phyloP scores from a whole-genome alignment of 306 rosid genomes.

The Carpinus viminea region DNA sequence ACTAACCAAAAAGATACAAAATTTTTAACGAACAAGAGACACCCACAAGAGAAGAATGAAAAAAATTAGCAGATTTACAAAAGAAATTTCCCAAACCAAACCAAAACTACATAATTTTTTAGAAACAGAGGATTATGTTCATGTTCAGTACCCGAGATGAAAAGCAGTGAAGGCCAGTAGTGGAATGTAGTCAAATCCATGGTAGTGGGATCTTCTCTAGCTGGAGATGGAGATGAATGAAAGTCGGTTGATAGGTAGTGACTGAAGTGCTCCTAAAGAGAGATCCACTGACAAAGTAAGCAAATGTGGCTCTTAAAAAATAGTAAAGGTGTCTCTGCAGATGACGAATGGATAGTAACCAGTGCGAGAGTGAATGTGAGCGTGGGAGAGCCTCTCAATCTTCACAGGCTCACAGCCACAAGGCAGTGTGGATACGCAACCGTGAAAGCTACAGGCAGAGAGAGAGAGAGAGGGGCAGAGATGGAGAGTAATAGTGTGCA shows the following conservation, averaged over 20 bases:
- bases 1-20: background rate
- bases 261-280: background rate
- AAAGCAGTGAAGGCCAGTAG: background rate
- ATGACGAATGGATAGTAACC: background rate
- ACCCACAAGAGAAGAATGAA: too few species aligned
- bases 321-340: background rate
- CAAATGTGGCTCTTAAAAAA: background rate
- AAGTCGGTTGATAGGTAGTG: background rate
- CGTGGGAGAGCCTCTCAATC: background rate
- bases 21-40: background rate
- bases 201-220: conserved; percentile 7
- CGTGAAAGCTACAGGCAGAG: background rate
- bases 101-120: background rate
- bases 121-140: background rate
- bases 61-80: background rate
- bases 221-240: background rate
- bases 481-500: background rate
- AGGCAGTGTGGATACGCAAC: background rate
- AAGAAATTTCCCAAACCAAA: background rate
- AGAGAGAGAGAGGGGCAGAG: background rate
- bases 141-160: conserved; percentile 29
- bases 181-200: conserved; percentile 43
- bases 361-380: background rate
- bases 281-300: background rate
- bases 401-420: background rate